A percentile compares a stretch with the other conserved stretches of the same genome.
These are phyloP conservation scores for Xylariaceae sp. DNA, from an alignment of 2,329 filamentous ascomycete species.

Conservation along the genomic window DNA sequence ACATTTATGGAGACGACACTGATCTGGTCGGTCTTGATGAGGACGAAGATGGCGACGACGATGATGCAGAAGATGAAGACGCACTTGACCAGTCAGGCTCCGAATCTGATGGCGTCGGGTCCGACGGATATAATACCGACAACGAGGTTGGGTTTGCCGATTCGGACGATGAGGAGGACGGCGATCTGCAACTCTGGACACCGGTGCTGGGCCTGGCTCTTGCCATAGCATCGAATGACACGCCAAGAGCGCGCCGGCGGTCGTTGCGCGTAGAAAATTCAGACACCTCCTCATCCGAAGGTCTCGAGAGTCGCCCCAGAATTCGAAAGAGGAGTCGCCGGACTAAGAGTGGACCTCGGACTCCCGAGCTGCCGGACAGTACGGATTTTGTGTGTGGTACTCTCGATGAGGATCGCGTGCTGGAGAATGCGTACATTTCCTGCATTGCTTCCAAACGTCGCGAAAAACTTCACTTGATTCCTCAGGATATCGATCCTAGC, in stretches of 20 bases:
- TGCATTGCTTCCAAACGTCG: conserved; percentile 76
- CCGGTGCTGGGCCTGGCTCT: conserved; percentile 38
- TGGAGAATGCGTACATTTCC: conserved; percentile 91
- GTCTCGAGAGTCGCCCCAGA: conserved; percentile 30
- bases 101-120: conserved; percentile 42
- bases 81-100: conserved; percentile 56
- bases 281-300: conserved; percentile 53
- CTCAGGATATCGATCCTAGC: conserved; percentile 97
- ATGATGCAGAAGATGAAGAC: conserved; percentile 53
- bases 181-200: conserved; percentile 57
- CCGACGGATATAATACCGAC: conserved; percentile 68
- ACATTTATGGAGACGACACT: conserved; percentile 33
- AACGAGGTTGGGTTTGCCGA: conserved; percentile 64
- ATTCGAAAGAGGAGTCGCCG: conserved; percentile 32
- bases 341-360: conserved; percentile 58
- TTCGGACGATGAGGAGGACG: conserved; percentile 59
- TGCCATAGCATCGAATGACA: conserved; percentile 32
- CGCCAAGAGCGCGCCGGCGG: conserved; percentile 35
- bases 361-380: conserved; percentile 86
- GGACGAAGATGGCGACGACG: conserved; percentile 52
- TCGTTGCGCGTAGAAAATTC: conserved; percentile 45
- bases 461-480: conserved; percentile 73
- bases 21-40: conserved; percentile 43
- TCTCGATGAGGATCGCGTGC: conserved; percentile 84
- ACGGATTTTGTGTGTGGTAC: conserved; percentile 99